Conservation (phyloP, 331 rosid genomes). For the Saraca asoca region DNA sequence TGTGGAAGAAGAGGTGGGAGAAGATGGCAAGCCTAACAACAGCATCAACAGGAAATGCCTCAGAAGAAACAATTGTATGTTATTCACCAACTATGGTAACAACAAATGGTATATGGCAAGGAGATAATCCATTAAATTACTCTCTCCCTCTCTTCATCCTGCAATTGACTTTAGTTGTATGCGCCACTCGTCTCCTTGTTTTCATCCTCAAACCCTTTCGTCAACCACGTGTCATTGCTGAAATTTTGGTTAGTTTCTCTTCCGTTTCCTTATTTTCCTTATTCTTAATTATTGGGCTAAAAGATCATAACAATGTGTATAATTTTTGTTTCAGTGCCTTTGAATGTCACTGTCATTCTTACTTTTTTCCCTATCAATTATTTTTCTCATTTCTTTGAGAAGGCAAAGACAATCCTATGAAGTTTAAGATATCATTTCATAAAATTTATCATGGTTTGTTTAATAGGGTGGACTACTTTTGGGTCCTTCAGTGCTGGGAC, state of each 20-base stretch:
- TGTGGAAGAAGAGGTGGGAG: no score
- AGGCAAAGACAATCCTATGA: no score
- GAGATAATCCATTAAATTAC: slow-evolving; percentile 62
- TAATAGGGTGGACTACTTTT: slow-evolving; percentile 55
- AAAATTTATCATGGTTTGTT: no score
- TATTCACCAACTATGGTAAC: slow-evolving; percentile 26
- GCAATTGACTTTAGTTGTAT: slow-evolving; percentile 51
- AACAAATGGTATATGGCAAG: slow-evolving; percentile 45
- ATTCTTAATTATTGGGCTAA: no score
- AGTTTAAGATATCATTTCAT: no score
- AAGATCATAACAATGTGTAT: no score
- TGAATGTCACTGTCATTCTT: no score
- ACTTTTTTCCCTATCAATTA: no score
- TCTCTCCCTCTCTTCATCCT: slow-evolving; percentile 22
- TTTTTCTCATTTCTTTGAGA: no score
- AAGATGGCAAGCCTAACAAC: no score
- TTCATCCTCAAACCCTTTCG: slow-evolving; percentile 60
- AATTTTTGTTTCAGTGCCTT: no score
- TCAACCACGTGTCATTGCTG: slow-evolving; percentile 65
- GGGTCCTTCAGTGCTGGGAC: slow-evolving; percentile 61
- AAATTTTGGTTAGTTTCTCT: slow-evolving; percentile 44
- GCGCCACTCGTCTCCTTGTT: slow-evolving; percentile 48
- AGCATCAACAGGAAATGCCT: neutral
- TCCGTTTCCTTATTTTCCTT: neutral
- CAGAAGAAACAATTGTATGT: neutral